Base-by-base conservation (phyloP, 495 filamentous ascomycete species). In the Pseudevernia furfuracea region DNA sequence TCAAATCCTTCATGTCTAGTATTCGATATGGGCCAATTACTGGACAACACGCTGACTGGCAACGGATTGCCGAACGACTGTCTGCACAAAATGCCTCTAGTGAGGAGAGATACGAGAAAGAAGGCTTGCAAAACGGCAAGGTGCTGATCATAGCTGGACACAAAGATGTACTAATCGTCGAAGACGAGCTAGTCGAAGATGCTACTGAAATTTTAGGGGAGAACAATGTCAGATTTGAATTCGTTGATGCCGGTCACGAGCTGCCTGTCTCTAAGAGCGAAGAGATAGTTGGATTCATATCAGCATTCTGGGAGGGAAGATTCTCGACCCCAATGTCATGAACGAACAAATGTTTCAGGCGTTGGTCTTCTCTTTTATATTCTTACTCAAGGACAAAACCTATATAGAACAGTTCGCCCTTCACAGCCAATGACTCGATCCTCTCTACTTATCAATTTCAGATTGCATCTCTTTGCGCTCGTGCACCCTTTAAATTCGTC, bases 141-240 rank as follows among this genome's bases (percentile, higher is more conserved):
- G 81, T 86, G 5, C 68, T 83, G 48, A 76, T 86, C 34, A 68
- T 87, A n/a, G 76, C 80, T 59, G 85, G 83, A 10, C 71, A 76
- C 58, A 74, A 71, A 28, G 85, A 87, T 71, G 60, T 72, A 10
- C 77, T 87, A 43, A 81, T 87, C 39, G 68, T 80, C 32, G 76
- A 78, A 56, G 76, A 81, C 28, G 83, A 93, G 68, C 67, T 85
- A n/a, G 71, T 74, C n/a, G 72, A 73, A 14, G 84, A 87, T 74
- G 82, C 79, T 30, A 78, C 69, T 0, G 73, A 75, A 32, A 78
- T 75, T 25, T 70, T 87, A 28, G 75, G 77, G 61, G 79, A 60
- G 36, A 63, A 91, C 89, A 69, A 96, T 79, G 77, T 86, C 93
- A 59, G 89, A 92, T 67, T 87, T 80, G 64, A 96, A 78, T 70